Base-by-base conservation (phyloP, 2,329 filamentous ascomycete genomes). In the Fusarium sterilihyphosum region DNA sequence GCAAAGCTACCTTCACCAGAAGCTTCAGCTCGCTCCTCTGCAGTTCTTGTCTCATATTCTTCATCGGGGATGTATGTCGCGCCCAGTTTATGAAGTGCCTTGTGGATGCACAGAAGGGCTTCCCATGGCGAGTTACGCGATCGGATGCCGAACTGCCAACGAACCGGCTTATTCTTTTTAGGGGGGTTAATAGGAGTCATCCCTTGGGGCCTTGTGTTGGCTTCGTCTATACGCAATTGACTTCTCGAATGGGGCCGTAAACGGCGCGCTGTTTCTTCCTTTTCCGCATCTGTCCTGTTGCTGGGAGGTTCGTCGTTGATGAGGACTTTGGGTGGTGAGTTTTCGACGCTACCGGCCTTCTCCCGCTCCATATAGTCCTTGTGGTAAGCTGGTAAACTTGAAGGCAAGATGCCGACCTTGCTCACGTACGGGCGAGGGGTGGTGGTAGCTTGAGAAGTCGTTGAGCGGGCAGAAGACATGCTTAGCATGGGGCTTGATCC, bases 101-200 rank as follows among this genome's bases (percentile, higher is more conserved):
- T 95, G 86, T 98, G 98, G 64, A 99, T 96, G 79, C 96, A 98
- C 33, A 97, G 86, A 82, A 99, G 93, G 0, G 96, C 96, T 82
- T 99, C 96, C 78, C 95, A 94, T 1, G 96, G 96, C 64, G 94
- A 93, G 79, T 98, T 99, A 56, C 96, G 91, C 52, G 94, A 98
- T 43, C 96, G 91, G 71, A 99, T 99, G 65, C 96, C 96, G 81
- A 99, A 99, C 81, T 99, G 96, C 96, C 96, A 99, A 75, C 96
- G 94, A 22, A 95, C 94, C 3, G 93, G 93, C 79, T 94, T 95
- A 10, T 88, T 84, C 82, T 94, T 95, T 85, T 93, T 94, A 8
- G 86, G 82, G 6, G 91, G 90, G 59, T 87, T 84, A 54, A 91
- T 88, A 2, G 90, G 90, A 6, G 90, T 92, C 85, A 92, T 87